Evolutionary conservation across 371 early-diverging fungal genomes (phyloP).

Genomic region (Rhizomucor pusillus): DNA sequence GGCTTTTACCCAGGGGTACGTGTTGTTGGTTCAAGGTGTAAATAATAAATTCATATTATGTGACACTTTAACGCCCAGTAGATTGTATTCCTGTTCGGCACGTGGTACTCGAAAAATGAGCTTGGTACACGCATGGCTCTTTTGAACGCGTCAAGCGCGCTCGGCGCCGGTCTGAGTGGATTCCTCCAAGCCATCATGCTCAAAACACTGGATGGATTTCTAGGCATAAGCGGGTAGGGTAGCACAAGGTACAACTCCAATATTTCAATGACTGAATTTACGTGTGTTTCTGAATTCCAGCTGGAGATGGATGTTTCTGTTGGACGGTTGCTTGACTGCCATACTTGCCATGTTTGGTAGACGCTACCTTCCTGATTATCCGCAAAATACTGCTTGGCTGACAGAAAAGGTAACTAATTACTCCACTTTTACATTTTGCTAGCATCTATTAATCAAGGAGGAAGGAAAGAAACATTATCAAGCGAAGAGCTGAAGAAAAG

Average conservation of each 20-base stretch:
- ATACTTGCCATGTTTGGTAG: constrained; percentile 30
- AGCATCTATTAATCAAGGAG: not conserved
- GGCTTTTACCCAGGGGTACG: constrained; percentile 52
- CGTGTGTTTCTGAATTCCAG: constrained; percentile 10
- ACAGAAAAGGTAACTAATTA: constrained; percentile 16
- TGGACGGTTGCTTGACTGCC: constrained; percentile 35
- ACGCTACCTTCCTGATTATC: constrained; percentile 40
- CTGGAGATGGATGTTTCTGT: constrained; percentile 51
- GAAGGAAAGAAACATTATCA: not conserved
- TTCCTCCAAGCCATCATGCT: constrained; percentile 43
- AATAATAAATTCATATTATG: too few species aligned
- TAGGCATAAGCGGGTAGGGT: constrained; percentile 43
- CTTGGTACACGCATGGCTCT: constrained; percentile 38
- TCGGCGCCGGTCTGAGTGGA: constrained; percentile 43
- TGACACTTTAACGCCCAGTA: not conserved
- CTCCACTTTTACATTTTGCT: not conserved
- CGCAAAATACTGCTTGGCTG: constrained; percentile 42
- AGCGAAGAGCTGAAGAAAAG: not conserved
- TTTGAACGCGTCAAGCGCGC: constrained; percentile 37
- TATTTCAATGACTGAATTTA: not conserved
- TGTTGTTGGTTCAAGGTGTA: too few species aligned
- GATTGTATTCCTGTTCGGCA: constrained; percentile 46
- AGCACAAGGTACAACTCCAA: too few species aligned
- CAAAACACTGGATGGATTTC: constrained; percentile 40
- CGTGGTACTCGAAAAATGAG: constrained; percentile 52